phyloP scores from a whole-genome alignment of 2,329 filamentous ascomycete species.

The Blumeriella jaapii region DNA sequence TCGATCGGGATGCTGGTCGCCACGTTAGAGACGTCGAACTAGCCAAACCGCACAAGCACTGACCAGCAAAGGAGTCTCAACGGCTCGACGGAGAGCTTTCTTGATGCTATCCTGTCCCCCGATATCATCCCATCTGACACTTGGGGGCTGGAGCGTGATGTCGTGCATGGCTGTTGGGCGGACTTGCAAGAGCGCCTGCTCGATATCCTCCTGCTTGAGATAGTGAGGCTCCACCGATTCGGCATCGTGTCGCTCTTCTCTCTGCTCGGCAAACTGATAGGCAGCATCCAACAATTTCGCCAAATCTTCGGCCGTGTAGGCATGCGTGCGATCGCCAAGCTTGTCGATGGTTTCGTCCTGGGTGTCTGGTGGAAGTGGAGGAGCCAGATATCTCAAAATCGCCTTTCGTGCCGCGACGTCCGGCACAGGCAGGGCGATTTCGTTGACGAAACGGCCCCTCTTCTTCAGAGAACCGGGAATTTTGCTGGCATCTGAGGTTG shows the following conservation, averaged over 20 bases:
- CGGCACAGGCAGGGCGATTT: conserved; percentile 68
- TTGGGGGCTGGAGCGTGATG: conserved; percentile 78
- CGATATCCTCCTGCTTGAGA: conserved; percentile 41
- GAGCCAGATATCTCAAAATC: conserved; percentile 49
- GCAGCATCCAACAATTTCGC: conserved; percentile 49
- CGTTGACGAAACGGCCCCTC: conserved; percentile 49
- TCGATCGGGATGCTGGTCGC: conserved; percentile 35
- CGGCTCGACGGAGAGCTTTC: conserved; percentile 38
- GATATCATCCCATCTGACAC: conserved; percentile 77
- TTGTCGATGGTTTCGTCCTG: conserved; percentile 42
- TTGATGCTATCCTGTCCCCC: conserved; percentile 75
- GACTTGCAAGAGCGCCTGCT: conserved; percentile 55
- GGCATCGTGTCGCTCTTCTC: conserved; percentile 5
- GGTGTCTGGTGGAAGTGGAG: conserved; percentile 35
- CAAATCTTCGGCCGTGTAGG: conserved; percentile 73
- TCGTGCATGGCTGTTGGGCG: conserved; percentile 80
- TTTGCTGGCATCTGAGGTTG: conserved; percentile 61
- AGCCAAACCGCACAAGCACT: conserved; percentile 3
- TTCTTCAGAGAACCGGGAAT: conserved; percentile 59
- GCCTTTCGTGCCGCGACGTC: conserved; percentile 58
- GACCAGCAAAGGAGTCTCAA: conserved; percentile 24
- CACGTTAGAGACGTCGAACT: conserved; percentile 6
- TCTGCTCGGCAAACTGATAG: conserved; percentile 28
- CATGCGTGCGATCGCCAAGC: conserved; percentile 69
- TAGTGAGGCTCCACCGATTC: conserved; percentile 7